Evolutionary conservation across 140 eudicot genomes (phyloP).

Genomic region (Cichorium intybus): DNA sequence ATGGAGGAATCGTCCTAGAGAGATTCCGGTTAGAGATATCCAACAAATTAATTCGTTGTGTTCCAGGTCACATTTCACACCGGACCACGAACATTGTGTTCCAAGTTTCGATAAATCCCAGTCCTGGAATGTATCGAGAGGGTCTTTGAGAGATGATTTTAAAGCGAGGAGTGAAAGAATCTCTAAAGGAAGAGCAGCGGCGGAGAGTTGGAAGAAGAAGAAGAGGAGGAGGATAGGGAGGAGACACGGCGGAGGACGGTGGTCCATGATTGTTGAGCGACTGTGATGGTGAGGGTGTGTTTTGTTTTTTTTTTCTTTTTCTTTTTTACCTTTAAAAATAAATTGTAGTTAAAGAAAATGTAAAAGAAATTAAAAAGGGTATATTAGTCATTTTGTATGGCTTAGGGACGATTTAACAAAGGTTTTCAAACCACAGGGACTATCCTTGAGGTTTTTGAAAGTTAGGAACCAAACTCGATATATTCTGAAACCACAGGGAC

Average conservation of each 20-base stretch:
- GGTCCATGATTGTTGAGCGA: constrained; percentile 22
- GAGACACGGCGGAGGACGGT: constrained; percentile 9
- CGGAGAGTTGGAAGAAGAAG: constrained; percentile 1
- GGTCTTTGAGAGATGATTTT: constrained; percentile 77
- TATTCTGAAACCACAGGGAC: too few species aligned
- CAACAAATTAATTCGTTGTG: constrained; percentile 36
- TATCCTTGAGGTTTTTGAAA: too few species aligned
- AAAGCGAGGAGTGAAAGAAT: constrained; percentile 63
- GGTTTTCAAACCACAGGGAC: too few species aligned
- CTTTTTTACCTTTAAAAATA: too few species aligned
- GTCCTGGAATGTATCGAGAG: constrained; percentile 53
- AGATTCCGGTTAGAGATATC: constrained; percentile 76
- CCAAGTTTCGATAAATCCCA: constrained; percentile 52
- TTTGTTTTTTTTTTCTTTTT: too few species aligned
- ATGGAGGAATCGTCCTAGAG: constrained; percentile 58
- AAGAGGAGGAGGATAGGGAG: neutral
- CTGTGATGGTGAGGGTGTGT: constrained; percentile 30
- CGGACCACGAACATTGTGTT: constrained; percentile 66
- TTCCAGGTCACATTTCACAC: constrained; percentile 57
- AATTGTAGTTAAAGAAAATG: too few species aligned
- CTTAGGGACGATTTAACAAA: too few species aligned
- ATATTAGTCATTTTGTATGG: too few species aligned
- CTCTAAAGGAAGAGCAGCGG: constrained; percentile 45
- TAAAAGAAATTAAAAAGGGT: too few species aligned
- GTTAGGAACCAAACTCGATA: too few species aligned